Base-by-base conservation (phyloP, 805 yeast species). In the Wickerhamiella qilinensis region DNA sequence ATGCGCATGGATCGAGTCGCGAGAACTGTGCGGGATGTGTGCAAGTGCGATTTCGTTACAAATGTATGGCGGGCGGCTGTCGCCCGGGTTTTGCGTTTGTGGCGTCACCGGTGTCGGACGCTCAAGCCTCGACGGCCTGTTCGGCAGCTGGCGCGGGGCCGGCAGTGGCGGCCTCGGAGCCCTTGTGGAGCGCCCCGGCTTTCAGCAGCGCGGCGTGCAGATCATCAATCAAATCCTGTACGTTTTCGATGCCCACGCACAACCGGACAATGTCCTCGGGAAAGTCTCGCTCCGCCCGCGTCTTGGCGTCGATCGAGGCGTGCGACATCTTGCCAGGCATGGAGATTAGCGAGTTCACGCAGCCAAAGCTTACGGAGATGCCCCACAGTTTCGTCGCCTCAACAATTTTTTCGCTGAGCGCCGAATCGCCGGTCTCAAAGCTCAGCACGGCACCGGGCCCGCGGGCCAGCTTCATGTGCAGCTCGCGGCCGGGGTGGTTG, bases 261-360 rank as follows among this genome's bases (percentile, higher is more conserved):
- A 86, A 67, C 52, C 97, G 69, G 49, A 86, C 75, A 53, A 86
- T 66, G 55, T 88, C 96, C 58, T 86, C 96, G 2, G 95, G 94
- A 61, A 86, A 75, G 33, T 76, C 84, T 56, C 97, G 74, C 57
- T 80, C 93, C 36, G 75, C 76, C 58, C 96, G 74, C 3, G 83
- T 76, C 53, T 81, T 73, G 20, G 85, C 78, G 49, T 85, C 94
- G 45, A 86, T 86, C 2, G 94, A 78, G n/a, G 96, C 96, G 55
- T 86, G 97, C 5, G 94, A 82, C 96, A 86, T 86, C 58, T 73
- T 72, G 58, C 96, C 83, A 14, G 97, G 97, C 76, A 86, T 71
- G 30, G 94, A 83, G 41, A 86, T 83, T 54, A 86, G 67, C 15
- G 94, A 81, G 64, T 84, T 83, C 43, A 88, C 94, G 57, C 94